Percentiles rank a stretch among this genome's conserved stretches.
phyloP scores from a whole-genome alignment of 1,139 yeast genomes.

The Taphrina betulina region DNA sequence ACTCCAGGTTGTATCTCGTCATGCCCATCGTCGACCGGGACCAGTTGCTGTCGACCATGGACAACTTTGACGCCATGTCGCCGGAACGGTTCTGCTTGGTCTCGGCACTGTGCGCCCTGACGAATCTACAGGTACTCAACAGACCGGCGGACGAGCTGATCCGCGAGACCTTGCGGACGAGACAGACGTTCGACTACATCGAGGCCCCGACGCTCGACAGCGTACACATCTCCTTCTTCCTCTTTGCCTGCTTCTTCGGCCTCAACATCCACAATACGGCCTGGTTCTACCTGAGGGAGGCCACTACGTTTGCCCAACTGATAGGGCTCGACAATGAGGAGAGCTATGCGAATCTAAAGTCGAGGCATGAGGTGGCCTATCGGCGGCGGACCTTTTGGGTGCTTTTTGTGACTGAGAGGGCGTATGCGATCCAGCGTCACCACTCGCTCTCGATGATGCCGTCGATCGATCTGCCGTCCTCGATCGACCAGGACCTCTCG shows the following conservation, averaged over 20 bases:
- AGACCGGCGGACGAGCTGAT: conserved; percentile 31
- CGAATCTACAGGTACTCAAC: conserved; percentile 36
- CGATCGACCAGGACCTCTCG: neutral
- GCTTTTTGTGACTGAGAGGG: conserved; percentile 27
- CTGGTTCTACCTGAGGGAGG: conserved; percentile 38
- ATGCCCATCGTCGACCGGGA: conserved; percentile 21
- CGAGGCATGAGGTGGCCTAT: neutral
- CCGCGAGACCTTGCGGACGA: conserved; percentile 34
- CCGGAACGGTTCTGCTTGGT: conserved; percentile 35
- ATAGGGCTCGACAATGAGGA: conserved; percentile 37
- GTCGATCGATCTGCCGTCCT: conserved; percentile 20
- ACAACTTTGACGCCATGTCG: conserved; percentile 6
- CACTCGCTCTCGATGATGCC: conserved; percentile 23
- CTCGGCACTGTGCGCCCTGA: conserved; percentile 37
- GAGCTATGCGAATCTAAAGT: conserved; percentile 30
- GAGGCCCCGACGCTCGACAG: conserved; percentile 34
- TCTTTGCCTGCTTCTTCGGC: conserved; percentile 37
- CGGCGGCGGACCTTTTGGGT: conserved; percentile 29
- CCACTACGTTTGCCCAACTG: conserved; percentile 38
- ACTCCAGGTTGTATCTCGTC: conserved; percentile 21
- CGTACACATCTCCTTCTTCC: conserved; percentile 38
- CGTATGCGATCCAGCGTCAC: conserved; percentile 27
- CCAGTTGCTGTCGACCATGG: neutral
- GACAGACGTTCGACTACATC: conserved; percentile 35
- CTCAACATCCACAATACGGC: conserved; percentile 34